Base-by-base conservation (phyloP, 495 filamentous ascomycete species). In the Thermothielavioides terrestris region DNA sequence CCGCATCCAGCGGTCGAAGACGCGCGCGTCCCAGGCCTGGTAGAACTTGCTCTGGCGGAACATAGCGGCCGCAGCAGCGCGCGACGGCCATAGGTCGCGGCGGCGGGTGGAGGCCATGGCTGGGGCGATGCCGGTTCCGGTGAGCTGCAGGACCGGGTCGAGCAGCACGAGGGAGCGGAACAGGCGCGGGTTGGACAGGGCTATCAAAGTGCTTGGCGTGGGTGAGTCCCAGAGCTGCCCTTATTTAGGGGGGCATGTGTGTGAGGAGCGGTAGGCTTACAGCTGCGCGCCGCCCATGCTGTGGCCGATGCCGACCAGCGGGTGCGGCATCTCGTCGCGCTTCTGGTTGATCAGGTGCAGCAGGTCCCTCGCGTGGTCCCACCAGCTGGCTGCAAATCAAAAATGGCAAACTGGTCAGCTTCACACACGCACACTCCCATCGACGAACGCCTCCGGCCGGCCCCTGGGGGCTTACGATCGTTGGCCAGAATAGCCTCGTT, bases 261-360 rank as follows among this genome's bases (percentile, higher is more conserved):
- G n/a, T n/a, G 38, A 9, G 7, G 14, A 20, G 41, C 27, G 17
- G 36, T 8, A 15, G 28, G 42, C 42, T 34, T 36, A 52, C 50
- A 52, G 42, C 10, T 52, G 50, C 1, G 42, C 42, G 51, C 77
- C 90, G 55, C 92, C 92, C 75, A 89, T 85, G 62, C 85, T 91
- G 68, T 98, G 92, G 18, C 92, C 92, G 3, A 98, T 63, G 25
- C 90, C 92, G 49, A 96, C 68, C n/a, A 96, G 67, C 5, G 92
- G 91, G 10, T 86, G 84, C 3, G 85, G 82, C 86, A 97, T 94
- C 49, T 86, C 67, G 7, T 74, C 67, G 26, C 88, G 85, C 68
- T 95, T 90, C 36, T 78, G 71, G 67, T 95, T 96, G 68, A 92
- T 76, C 60, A 95, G 76, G 56, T 88, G 79, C n/a, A 94, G 76